phyloP scores from a whole-genome alignment of 306 rosid species.

The Ormosia emarginata region DNA sequence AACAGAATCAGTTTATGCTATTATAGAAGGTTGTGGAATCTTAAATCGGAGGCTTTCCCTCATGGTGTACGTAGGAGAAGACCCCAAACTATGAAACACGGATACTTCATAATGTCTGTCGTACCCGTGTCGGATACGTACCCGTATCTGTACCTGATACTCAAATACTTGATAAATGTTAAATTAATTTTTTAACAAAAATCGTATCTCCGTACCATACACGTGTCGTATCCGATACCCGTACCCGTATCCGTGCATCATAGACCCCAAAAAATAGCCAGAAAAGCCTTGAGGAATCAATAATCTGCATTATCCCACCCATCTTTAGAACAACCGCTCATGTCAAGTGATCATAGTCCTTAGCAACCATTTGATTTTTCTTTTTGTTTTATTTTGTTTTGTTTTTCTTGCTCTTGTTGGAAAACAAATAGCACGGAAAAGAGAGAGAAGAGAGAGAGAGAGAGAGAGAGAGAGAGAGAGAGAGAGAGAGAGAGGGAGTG shows the following conservation, averaged over 20 bases:
- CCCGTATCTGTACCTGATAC: too few species aligned
- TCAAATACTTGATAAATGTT: too few species aligned
- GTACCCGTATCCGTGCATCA: too few species aligned
- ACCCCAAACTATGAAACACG: too few species aligned
- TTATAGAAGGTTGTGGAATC: not conserved
- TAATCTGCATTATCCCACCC: constrained; percentile 58
- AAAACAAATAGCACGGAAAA: not conserved
- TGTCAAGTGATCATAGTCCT: constrained; percentile 39
- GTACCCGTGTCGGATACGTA: too few species aligned
- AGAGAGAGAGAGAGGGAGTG: not conserved
- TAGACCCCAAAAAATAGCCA: constrained; percentile 63
- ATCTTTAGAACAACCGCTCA: constrained; percentile 39
- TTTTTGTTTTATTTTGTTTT: too few species aligned
- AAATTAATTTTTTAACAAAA: too few species aligned
- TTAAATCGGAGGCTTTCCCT: constrained; percentile 65
- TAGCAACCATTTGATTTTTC: constrained; percentile 45
- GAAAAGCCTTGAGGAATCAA: constrained; percentile 60
- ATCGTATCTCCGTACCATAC: too few species aligned
- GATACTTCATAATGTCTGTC: too few species aligned
- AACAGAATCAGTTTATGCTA: not conserved
- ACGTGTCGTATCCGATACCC: too few species aligned
- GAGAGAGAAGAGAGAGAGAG: too few species aligned
- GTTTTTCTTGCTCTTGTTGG: not conserved
- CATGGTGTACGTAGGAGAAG: constrained; percentile 61
- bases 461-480: too few species aligned